Evolutionary conservation across 202 grass and related monocot genomes (phyloP).

Genomic region (Musa balbisiana): DNA sequence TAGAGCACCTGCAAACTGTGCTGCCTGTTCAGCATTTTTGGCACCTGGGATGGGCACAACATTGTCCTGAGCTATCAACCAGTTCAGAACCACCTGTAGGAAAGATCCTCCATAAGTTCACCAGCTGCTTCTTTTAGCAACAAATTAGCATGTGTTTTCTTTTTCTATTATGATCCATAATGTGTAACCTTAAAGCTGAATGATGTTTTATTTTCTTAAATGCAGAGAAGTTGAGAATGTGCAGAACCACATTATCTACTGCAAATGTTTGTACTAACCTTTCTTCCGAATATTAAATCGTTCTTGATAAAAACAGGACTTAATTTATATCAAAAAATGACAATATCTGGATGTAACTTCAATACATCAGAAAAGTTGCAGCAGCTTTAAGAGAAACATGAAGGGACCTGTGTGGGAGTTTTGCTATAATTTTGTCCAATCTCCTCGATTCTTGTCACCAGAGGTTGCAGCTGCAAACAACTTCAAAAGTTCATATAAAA

Average conservation of each 20-base stretch:
- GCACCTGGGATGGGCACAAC: conserved; percentile 80
- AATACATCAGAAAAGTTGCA: neutral
- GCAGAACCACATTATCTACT: too few relatives aligned
- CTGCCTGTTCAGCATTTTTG: conserved; percentile 68
- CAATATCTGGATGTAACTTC: neutral
- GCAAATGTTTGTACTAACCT: neutral
- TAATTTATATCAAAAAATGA: neutral
- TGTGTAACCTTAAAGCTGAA: too few relatives aligned
- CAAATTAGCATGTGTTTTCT: neutral
- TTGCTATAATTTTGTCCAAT: conserved; percentile 59
- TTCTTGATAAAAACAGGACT: neutral
- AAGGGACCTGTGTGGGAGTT: conserved; percentile 57
- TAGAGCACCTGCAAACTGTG: conserved; percentile 52
- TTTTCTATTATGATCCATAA: neutral
- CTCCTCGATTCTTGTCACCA: conserved; percentile 64
- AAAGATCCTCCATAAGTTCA: neutral
- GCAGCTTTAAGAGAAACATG: neutral
- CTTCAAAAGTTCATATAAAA: neutral
- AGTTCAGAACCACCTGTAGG: conserved; percentile 69
- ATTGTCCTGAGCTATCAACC: conserved; percentile 77
- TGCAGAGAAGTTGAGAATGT: too few relatives aligned
- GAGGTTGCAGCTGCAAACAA: conserved; percentile 63
- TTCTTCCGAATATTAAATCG: neutral
- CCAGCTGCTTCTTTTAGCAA: neutral
- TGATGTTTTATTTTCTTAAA: too few relatives aligned